Percentiles rank a stretch among this genome's conserved stretches.
Evolutionary conservation across 176 grass and related monocot species (phyloP).

Genomic region (Hordeum marinum): DNA sequence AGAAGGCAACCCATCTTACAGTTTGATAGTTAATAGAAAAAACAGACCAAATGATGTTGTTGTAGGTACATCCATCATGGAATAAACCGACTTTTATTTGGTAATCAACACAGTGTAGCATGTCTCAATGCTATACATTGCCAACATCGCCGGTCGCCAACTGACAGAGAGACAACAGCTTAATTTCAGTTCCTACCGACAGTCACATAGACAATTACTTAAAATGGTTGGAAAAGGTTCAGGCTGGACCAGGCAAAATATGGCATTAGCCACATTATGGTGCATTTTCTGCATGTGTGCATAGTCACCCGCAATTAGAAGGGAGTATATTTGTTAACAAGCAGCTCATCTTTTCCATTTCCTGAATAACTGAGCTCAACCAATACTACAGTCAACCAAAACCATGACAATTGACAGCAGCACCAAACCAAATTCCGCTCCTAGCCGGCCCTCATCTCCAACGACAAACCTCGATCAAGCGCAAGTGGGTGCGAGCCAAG

Average conservation of each 20-base stretch:
- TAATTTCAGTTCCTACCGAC: background rate
- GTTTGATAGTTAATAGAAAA: background rate
- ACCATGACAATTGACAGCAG: background rate
- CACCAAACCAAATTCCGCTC: background rate
- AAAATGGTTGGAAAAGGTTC: background rate
- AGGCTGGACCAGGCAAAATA: background rate
- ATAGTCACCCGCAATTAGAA: background rate
- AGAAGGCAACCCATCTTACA: background rate
- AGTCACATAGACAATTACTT: background rate
- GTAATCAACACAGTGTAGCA: conserved; percentile 9
- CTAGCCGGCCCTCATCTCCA: background rate
- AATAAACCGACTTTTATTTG: background rate
- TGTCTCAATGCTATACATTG: background rate
- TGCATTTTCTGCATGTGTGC: background rate
- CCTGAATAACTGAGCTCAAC: background rate
- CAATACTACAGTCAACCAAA: background rate
- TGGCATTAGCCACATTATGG: background rate
- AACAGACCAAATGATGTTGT: background rate
- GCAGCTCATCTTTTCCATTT: background rate
- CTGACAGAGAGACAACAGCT: background rate
- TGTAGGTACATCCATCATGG: background rate
- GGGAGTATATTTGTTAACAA: background rate
- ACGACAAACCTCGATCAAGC: background rate
- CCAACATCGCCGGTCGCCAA: background rate
- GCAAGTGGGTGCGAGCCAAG: background rate